phyloP scores from a whole-genome alignment of 768 basidiomycete species.

The Rhodotorula paludigena region DNA sequence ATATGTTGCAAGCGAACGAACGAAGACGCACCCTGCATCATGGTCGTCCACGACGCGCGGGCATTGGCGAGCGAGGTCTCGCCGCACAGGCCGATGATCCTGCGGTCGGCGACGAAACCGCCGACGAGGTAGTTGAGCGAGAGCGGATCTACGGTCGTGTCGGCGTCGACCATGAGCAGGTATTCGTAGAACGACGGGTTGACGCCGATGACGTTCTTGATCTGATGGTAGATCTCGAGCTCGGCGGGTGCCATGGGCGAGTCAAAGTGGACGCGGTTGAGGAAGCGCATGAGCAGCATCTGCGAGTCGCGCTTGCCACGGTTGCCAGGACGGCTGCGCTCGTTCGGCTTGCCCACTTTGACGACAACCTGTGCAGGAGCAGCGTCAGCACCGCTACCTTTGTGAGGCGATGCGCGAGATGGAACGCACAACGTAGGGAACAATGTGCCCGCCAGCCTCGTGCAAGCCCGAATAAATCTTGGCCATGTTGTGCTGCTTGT shows the following conservation, averaged over 20 bases:
- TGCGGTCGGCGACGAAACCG: slow-evolving; percentile 52
- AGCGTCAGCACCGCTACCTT: background rate
- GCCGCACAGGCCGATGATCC: slow-evolving; percentile 76
- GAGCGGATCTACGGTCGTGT: slow-evolving; percentile 83
- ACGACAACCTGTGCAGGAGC: slow-evolving; percentile 52
- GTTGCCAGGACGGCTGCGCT: slow-evolving; percentile 88
- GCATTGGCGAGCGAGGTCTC: slow-evolving; percentile 90
- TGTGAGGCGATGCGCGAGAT: no score
- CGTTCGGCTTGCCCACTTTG: slow-evolving; percentile 92
- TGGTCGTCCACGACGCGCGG: slow-evolving; percentile 76
- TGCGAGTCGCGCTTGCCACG: slow-evolving; percentile 98
- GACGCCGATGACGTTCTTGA: slow-evolving; percentile 99
- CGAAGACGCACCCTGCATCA: slow-evolving; percentile 81
- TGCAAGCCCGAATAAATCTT: slow-evolving; percentile 96
- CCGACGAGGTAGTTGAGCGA: slow-evolving; percentile 87
- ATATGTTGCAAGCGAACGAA: slow-evolving; percentile 56
- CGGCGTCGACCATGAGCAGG: slow-evolving; percentile 84
- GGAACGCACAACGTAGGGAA: slow-evolving; percentile 71
- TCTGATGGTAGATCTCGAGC: slow-evolving; percentile 97
- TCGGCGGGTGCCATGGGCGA: slow-evolving; percentile 93
- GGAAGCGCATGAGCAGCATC: slow-evolving; percentile 91
- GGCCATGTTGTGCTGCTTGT: slow-evolving; percentile 73
- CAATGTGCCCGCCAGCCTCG: slow-evolving; percentile 88
- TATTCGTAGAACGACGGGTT: slow-evolving; percentile 94
- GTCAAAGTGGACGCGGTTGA: slow-evolving; percentile 99